phyloP scores from a whole-genome alignment of 1,284 basidiomycete species.

The Malassezia globosa region DNA sequence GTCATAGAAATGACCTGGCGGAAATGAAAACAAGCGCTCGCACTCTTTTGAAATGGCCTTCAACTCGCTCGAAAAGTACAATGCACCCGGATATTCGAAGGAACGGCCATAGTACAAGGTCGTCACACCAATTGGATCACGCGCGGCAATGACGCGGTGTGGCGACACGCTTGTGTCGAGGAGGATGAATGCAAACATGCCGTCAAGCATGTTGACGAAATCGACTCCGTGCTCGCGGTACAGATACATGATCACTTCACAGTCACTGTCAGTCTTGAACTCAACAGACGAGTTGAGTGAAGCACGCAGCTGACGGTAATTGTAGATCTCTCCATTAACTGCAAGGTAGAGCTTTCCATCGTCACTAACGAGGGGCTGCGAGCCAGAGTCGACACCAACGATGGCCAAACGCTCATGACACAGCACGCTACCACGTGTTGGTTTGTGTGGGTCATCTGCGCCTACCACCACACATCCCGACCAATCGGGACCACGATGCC shows the following conservation, averaged over 20 bases:
- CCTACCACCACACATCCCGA: slow-evolving; percentile 41
- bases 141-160: slow-evolving; percentile 79
- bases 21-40: slow-evolving; percentile 88
- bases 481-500: slow-evolving; percentile 48
- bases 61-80: slow-evolving; percentile 91
- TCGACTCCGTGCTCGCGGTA: slow-evolving; percentile 48
- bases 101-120: slow-evolving; percentile 93
- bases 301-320: slow-evolving; percentile 74
- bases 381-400: slow-evolving; percentile 95
- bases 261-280: slow-evolving; percentile 97
- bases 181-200: slow-evolving; percentile 97
- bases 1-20: slow-evolving; percentile 72
- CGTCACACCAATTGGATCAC: slow-evolving; percentile 95
- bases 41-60: slow-evolving; percentile 87
- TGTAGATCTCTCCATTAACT: slow-evolving; percentile 99
- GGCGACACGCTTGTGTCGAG: slow-evolving; percentile 84
- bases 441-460: slow-evolving; percentile 18
- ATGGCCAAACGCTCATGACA: slow-evolving; percentile 63
- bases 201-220: slow-evolving; percentile 60
- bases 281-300: slow-evolving; percentile 56
- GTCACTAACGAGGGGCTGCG: slow-evolving; percentile 80
- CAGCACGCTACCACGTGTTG: slow-evolving; percentile 41
- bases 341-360: slow-evolving; percentile 76
- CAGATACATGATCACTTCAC: slow-evolving; percentile 75
- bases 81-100: slow-evolving; percentile 68